Percentiles rank a stretch among this genome's conserved stretches.
Conservation (phyloP, 306 rosid species). For the Crotalaria pallida region DNA sequence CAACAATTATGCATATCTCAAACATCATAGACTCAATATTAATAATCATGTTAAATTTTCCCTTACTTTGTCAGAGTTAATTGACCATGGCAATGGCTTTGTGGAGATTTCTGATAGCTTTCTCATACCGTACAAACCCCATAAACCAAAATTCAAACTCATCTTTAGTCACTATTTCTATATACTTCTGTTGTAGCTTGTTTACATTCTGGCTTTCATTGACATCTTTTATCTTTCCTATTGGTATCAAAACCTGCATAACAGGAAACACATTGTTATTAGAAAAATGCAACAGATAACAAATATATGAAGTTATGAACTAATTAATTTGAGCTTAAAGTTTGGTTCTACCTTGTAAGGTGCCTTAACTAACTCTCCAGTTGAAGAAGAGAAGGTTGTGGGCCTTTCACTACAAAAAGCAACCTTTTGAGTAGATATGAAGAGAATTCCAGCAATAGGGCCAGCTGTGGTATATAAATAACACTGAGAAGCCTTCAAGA, state of each 20-base stretch:
- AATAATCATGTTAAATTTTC: not conserved
- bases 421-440: constrained; percentile 59
- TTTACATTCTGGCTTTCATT: constrained; percentile 51
- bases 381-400: constrained; percentile 39
- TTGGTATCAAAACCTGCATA: constrained; percentile 69
- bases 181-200: constrained; percentile 58
- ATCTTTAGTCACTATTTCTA: constrained; percentile 61
- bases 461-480: constrained; percentile 71
- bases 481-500: constrained; percentile 83
- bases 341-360: constrained; percentile 54
- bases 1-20: not conserved
- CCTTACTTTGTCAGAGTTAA: not conserved
- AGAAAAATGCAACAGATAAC: not conserved
- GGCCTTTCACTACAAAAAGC: constrained; percentile 72
- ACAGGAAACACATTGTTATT: not conserved
- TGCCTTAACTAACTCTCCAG: constrained; percentile 34
- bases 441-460: constrained; percentile 81
- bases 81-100: constrained; percentile 54
- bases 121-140: constrained; percentile 71
- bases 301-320: not conserved
- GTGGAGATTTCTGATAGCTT: constrained; percentile 59
- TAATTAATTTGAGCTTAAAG: not conserved
- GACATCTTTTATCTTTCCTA: constrained; percentile 48
- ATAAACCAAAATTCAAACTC: constrained; percentile 77
- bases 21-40: not conserved